These are phyloP conservation scores for Pharus latifolius DNA, from an alignment of 176 grass and related monocot genomes.

Conservation along the genomic window DNA sequence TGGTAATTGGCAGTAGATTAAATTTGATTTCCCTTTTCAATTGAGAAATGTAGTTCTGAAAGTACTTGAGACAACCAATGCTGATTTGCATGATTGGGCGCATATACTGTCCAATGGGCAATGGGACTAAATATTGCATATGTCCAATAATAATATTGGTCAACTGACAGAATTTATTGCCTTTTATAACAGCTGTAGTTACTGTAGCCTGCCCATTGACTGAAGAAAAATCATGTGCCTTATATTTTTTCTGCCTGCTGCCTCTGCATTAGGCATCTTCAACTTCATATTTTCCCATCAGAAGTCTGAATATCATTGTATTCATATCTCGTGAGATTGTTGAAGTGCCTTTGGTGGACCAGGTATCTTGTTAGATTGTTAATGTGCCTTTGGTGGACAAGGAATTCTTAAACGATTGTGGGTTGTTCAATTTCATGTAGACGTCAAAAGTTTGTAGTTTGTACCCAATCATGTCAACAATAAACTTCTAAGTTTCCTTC, in stretches of 20 bases:
- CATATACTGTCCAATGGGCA: neutral
- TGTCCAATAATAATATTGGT: neutral
- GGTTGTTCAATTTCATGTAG: too few species aligned
- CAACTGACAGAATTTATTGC: neutral
- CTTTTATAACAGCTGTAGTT: neutral
- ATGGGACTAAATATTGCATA: neutral
- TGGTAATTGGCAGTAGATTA: neutral
- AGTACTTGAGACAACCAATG: neutral
- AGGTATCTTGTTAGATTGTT: too few species aligned
- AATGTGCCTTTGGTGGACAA: too few species aligned
- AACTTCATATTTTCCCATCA: too few species aligned
- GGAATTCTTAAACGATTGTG: too few species aligned
- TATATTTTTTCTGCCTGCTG: too few species aligned
- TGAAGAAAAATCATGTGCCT: neutral
- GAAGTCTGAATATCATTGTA: too few species aligned
- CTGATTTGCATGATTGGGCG: conserved; percentile 1
- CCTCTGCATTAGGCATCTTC: neutral
- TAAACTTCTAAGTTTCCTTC: too few species aligned
- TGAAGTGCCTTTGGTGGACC: too few species aligned
- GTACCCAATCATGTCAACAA: too few species aligned
- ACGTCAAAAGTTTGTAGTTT: too few species aligned
- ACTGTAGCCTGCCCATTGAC: neutral
- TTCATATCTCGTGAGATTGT: too few species aligned
- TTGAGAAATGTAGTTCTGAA: neutral
- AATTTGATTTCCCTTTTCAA: neutral